Conservation (phyloP, 352 stramenopile species). For the Pythium periplocum region DNA sequence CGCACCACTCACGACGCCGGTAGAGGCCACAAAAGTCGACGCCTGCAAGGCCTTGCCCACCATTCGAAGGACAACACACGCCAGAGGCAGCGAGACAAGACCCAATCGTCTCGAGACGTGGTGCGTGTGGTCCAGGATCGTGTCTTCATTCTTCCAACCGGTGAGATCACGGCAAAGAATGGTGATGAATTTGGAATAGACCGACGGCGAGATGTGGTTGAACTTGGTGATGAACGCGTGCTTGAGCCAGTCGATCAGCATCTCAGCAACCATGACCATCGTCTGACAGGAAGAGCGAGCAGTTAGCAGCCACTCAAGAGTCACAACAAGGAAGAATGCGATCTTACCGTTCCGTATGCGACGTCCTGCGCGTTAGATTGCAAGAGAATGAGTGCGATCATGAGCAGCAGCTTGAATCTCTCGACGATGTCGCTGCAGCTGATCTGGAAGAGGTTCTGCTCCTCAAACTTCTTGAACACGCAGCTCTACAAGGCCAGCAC, state of each 20-base stretch:
- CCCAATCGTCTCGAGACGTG: conserved; percentile 91
- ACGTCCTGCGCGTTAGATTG: conserved; percentile 79
- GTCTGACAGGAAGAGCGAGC: conserved; percentile 20
- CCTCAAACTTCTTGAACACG: conserved; percentile 98
- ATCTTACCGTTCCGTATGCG: conserved; percentile 58
- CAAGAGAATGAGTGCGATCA: conserved; percentile 93
- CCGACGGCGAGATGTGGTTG: conserved; percentile 91
- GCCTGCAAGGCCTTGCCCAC: conserved; percentile 55
- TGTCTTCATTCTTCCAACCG: conserved; percentile 89
- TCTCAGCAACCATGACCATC: conserved; percentile 91
- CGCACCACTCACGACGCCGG: conserved; percentile 14
- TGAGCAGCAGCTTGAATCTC: conserved; percentile 96
- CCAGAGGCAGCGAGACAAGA: conserved; percentile 91
- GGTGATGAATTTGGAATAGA: conserved; percentile 95
- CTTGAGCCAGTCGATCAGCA: conserved; percentile 98
- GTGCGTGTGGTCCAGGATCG: conserved; percentile 92
- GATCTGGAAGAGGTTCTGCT: conserved; percentile 97
- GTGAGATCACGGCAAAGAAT: conserved; percentile 93
- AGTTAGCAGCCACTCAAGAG: too few relatives aligned
- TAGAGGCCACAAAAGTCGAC: conserved; percentile 29
- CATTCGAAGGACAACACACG: conserved; percentile 90
- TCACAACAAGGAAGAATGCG: conserved; percentile 6
- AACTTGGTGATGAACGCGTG: conserved; percentile 99
- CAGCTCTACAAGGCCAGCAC: conserved; percentile 35
- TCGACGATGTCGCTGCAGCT: conserved; percentile 97